Percentiles rank a stretch among this genome's conserved stretches.
These are phyloP conservation scores for Xerocomellus dryophilus DNA, from an alignment of 768 basidiomycete species.

Conservation along the genomic window DNA sequence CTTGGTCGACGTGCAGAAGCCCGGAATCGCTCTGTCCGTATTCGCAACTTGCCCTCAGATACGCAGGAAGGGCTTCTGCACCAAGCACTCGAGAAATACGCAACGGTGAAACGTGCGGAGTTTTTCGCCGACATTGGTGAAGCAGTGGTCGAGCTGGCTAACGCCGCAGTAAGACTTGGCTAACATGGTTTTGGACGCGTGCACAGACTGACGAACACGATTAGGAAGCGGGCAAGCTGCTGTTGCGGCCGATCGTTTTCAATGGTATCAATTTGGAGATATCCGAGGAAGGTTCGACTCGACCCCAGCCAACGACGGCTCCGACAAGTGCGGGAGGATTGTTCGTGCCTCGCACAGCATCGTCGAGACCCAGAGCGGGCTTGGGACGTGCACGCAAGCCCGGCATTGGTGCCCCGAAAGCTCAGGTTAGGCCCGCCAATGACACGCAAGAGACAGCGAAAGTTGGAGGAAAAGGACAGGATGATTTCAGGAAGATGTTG, in stretches of 20 bases:
- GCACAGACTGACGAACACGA: not conserved
- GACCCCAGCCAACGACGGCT: conserved; percentile 30
- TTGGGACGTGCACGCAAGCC: conserved; percentile 55
- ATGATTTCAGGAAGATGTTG: conserved; percentile 86
- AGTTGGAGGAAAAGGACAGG: conserved; percentile 46
- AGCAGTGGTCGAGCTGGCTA: conserved; percentile 65
- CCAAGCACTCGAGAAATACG: conserved; percentile 80
- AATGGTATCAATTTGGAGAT: conserved; percentile 59
- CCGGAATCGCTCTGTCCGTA: conserved; percentile 68
- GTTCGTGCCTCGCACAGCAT: conserved; percentile 67
- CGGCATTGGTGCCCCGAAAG: conserved; percentile 20
- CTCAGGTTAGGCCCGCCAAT: conserved; percentile 11
- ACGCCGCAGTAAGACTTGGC: conserved; percentile 50
- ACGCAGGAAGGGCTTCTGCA: conserved; percentile 92
- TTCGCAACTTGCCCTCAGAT: conserved; percentile 68
- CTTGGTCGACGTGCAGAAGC: conserved; percentile 53
- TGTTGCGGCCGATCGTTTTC: conserved; percentile 70
- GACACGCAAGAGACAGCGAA: conserved; percentile 9
- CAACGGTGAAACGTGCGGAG: conserved; percentile 68
- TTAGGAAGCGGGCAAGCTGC: conserved; percentile 80
- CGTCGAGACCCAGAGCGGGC: conserved; percentile 68
- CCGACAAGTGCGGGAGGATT: conserved; percentile 43
- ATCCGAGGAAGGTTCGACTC: conserved; percentile 46
- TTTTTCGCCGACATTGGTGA: conserved; percentile 61
- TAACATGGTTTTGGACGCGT: not conserved